phyloP scores from a whole-genome alignment of 192 early-diverging fungal genomes.

The Backusella mclennaniae region DNA sequence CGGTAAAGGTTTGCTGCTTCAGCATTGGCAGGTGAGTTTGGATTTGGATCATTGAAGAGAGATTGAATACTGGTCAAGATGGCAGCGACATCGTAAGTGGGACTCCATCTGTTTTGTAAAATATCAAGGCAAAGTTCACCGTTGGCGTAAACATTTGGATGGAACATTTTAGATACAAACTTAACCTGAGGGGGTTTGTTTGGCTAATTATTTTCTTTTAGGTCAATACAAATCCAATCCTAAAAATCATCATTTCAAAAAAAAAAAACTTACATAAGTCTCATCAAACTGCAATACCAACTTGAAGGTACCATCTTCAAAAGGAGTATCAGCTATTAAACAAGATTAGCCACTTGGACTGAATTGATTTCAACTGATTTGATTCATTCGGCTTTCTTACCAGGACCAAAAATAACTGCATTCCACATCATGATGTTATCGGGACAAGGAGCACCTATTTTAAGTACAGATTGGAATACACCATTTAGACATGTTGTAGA shows the following conservation, averaged over 20 bases:
- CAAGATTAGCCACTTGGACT: not conserved
- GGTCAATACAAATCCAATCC: too few species aligned
- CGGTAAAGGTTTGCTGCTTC: slow-evolving; percentile 93
- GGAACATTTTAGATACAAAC: slow-evolving; percentile 96
- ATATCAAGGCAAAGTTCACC: slow-evolving; percentile 98
- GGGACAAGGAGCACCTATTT: slow-evolving; percentile 88
- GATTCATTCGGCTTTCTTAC: slow-evolving; percentile 31
- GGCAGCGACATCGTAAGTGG: slow-evolving; percentile 91
- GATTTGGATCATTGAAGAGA: slow-evolving; percentile 95
- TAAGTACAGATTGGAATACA: too few species aligned
- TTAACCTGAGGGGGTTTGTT: slow-evolving; percentile 96
- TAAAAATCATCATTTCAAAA: not conserved
- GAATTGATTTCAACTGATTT: not conserved
- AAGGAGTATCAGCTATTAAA: slow-evolving; percentile 82
- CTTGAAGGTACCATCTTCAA: slow-evolving; percentile 98
- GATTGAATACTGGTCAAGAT: slow-evolving; percentile 96
- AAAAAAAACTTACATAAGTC: slow-evolving; percentile 60
- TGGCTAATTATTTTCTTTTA: slow-evolving; percentile 42
- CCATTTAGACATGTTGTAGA: not conserved
- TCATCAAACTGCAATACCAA: slow-evolving; percentile 94
- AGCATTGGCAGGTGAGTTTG: slow-evolving; percentile 94
- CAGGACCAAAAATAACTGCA: slow-evolving; percentile 97
- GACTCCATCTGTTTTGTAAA: slow-evolving; percentile 97
- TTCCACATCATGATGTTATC: slow-evolving; percentile 99
- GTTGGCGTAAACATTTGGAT: slow-evolving; percentile 97